Evolutionary conservation across 495 filamentous ascomycete genomes (phyloP).

Genomic region (Hamigera avellanea): DNA sequence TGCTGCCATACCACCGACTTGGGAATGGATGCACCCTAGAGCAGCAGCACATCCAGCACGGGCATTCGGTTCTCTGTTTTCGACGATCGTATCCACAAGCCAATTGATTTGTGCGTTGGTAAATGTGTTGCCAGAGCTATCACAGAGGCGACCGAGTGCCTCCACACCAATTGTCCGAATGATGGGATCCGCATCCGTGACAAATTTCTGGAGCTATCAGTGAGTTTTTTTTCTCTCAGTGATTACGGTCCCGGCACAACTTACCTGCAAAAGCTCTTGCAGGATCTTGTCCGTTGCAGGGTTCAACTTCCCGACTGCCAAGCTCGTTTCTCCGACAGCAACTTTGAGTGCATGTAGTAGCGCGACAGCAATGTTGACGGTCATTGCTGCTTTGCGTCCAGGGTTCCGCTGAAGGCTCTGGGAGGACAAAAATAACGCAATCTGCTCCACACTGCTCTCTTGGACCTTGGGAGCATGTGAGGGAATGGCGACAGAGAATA

Average conservation of each 20-base stretch:
- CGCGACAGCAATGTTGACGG: conserved; percentile 78
- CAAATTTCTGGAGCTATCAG: conserved; percentile 42
- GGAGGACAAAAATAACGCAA: conserved; percentile 75
- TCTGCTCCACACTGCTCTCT: conserved; percentile 88
- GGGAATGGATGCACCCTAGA: conserved; percentile 83
- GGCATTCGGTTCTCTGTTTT: conserved; percentile 83
- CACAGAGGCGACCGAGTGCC: conserved; percentile 83
- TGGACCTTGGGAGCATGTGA: conserved; percentile 83
- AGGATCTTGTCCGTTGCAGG: conserved; percentile 74
- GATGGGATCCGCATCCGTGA: conserved; percentile 72
- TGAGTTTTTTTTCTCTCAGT: neutral
- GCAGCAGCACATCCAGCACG: conserved; percentile 91
- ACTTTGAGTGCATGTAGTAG: conserved; percentile 73
- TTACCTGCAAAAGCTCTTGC: conserved; percentile 66
- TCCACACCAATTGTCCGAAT: conserved; percentile 78
- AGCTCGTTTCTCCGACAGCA: conserved; percentile 64
- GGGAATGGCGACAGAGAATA: conserved; percentile 85
- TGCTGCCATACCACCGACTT: conserved; percentile 96
- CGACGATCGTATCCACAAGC: conserved; percentile 87
- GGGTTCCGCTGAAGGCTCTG: conserved; percentile 72
- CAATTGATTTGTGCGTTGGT: conserved; percentile 82
- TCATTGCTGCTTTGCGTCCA: conserved; percentile 78
- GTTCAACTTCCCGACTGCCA: conserved; percentile 61
- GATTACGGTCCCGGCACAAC: conserved; percentile 2
- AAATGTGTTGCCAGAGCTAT: conserved; percentile 74